A percentile compares a stretch with the other conserved stretches of the same genome.
These are phyloP conservation scores for Tuber brumale DNA, from an alignment of 495 filamentous ascomycete genomes.

Conservation along the genomic window DNA sequence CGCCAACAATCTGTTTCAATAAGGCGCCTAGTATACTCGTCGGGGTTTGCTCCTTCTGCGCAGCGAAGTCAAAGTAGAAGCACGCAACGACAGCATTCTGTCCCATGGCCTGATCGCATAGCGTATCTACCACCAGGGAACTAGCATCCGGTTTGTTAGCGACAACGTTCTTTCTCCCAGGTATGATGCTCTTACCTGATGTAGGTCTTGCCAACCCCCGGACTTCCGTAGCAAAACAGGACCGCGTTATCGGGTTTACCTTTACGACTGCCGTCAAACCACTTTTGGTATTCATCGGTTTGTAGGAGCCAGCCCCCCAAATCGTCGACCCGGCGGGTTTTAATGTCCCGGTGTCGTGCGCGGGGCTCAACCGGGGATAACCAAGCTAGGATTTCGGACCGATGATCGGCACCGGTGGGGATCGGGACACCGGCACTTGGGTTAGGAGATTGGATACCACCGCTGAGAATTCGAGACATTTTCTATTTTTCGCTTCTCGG, in stretches of 20 bases:
- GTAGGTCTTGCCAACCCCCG: neutral
- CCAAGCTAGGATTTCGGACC: neutral
- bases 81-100: neutral
- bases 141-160: neutral
- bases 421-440: neutral
- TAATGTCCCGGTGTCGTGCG: neutral
- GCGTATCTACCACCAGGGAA: neutral
- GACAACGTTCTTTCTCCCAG: neutral
- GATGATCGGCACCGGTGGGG: neutral
- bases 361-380: neutral
- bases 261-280: neutral
- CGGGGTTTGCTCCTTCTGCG: neutral
- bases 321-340: neutral
- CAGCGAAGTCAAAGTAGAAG: neutral
- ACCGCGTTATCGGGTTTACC: neutral
- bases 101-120: neutral
- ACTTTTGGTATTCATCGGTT: neutral
- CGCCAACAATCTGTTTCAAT: neutral
- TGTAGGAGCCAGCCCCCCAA: neutral
- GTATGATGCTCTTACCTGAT: neutral
- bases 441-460: neutral
- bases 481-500: neutral
- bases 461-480: neutral
- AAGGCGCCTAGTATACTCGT: neutral
- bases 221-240: neutral